Evolutionary conservation across 2,329 filamentous ascomycete species (phyloP).

Genomic region (Verticillium klebahnii): DNA sequence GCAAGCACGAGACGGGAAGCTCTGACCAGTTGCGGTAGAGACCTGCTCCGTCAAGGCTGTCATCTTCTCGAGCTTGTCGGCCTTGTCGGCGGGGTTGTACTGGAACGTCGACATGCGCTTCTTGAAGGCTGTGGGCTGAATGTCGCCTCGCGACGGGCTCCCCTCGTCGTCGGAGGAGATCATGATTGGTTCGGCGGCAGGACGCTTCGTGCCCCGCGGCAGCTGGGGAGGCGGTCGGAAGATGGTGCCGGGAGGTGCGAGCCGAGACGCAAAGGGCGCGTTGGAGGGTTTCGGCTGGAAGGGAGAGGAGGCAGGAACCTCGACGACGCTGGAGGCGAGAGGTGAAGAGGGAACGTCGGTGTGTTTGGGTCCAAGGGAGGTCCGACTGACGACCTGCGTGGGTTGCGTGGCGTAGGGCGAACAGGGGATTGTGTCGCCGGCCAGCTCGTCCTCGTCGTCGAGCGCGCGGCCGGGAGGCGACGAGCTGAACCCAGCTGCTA

Average conservation of each 20-base stretch:
- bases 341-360: conserved; percentile 34
- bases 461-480: conserved; percentile 1
- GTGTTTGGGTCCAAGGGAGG: conserved; percentile 22
- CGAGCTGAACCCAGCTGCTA: not conserved
- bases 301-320: conserved; percentile 88
- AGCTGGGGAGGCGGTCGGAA: conserved; percentile 49
- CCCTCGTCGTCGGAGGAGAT: conserved; percentile 51
- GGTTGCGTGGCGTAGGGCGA: conserved; percentile 40
- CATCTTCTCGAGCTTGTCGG: conserved; percentile 30
- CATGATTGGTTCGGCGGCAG: conserved; percentile 37
- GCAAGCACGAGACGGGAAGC: conserved; percentile 22
- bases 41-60: conserved; percentile 24
- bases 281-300: conserved; percentile 33
- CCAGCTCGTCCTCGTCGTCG: conserved; percentile 41
- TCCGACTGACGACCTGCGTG: conserved; percentile 41
- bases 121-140: conserved; percentile 55
- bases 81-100: conserved; percentile 44
- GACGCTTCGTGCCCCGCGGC: conserved; percentile 24
- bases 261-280: conserved; percentile 44
- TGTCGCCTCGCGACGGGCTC: conserved; percentile 54
- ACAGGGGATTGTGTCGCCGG: conserved; percentile 39
- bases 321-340: conserved; percentile 45
- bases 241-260: conserved; percentile 72
- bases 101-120: conserved; percentile 31
- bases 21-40: conserved; percentile 27